phyloP scores from a whole-genome alignment of 2,329 filamentous ascomycete genomes.

The Phaeosphaeriaceae sp. region DNA sequence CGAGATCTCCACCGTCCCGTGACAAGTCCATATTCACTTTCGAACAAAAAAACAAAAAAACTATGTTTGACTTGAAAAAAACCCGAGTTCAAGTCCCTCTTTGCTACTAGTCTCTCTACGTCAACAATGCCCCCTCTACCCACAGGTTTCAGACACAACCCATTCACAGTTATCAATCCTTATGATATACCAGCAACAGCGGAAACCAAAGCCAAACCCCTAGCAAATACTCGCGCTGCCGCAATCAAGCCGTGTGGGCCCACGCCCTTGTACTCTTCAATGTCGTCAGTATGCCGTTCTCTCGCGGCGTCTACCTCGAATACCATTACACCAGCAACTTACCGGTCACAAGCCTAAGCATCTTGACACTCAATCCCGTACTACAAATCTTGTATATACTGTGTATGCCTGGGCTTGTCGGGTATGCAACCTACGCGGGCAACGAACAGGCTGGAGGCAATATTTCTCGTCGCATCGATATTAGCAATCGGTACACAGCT shows the following conservation, averaged over 20 bases:
- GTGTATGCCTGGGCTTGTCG: neutral
- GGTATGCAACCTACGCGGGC: conserved; percentile 9
- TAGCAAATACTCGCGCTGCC: conserved; percentile 1
- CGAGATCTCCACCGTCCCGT: no score
- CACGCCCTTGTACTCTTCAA: conserved; percentile 35
- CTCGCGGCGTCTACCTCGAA: conserved; percentile 28
- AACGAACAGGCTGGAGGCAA: conserved; percentile 3
- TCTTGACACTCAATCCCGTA: conserved; percentile 14
- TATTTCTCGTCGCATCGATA: neutral
- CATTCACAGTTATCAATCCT: neutral
- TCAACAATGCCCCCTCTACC: no score
- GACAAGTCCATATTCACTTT: no score
- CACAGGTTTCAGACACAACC: no score
- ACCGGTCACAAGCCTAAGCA: conserved; percentile 3
- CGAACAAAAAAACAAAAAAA: no score
- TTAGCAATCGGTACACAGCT: neutral
- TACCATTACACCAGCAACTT: conserved; percentile 25
- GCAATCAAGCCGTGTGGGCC: conserved; percentile 17
- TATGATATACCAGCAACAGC: neutral
- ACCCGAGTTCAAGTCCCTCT: no score
- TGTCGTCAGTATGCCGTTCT: conserved; percentile 31
- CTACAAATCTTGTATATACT: conserved; percentile 26
- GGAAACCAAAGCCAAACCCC: neutral
- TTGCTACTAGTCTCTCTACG: no score
- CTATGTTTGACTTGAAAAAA: no score